Conservation (phyloP, 306 rosid genomes). For the Ammopiptanthus mongolicus region DNA sequence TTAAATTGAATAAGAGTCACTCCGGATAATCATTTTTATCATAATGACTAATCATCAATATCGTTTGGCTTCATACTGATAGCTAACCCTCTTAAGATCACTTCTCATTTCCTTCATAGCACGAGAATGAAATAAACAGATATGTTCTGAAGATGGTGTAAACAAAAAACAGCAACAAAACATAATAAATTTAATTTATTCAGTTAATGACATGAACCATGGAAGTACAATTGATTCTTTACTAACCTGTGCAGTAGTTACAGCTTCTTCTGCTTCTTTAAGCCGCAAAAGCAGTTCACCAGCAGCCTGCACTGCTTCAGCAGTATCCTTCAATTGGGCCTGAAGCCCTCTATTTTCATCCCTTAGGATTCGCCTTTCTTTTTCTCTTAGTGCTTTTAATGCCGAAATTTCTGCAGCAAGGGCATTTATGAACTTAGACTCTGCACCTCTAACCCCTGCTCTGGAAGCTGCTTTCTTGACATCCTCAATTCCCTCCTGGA, state of each 20-base stretch:
- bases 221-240: background rate
- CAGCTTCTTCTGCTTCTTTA: slow-evolving; percentile 90
- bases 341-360: slow-evolving; percentile 94
- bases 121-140: slow-evolving; percentile 1
- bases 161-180: background rate
- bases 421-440: slow-evolving; percentile 88
- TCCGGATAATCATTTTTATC: background rate
- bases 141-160: background rate
- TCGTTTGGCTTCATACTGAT: background rate
- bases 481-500: slow-evolving; percentile 83
- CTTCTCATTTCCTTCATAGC: background rate
- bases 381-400: slow-evolving; percentile 76
- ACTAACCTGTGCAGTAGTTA: slow-evolving; percentile 72
- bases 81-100: background rate
- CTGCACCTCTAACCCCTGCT: slow-evolving; percentile 94
- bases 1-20: background rate
- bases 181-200: background rate
- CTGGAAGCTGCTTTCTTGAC: slow-evolving; percentile 92
- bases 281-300: slow-evolving; percentile 94
- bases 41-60: background rate
- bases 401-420: slow-evolving; percentile 96
- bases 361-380: slow-evolving; percentile 70
- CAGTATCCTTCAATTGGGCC: slow-evolving; percentile 92
- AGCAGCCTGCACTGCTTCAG: slow-evolving; percentile 99
- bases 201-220: background rate